These are phyloP conservation scores for Sugiyamaella sp. DNA, from an alignment of 1,139 yeast species.

Conservation along the genomic window DNA sequence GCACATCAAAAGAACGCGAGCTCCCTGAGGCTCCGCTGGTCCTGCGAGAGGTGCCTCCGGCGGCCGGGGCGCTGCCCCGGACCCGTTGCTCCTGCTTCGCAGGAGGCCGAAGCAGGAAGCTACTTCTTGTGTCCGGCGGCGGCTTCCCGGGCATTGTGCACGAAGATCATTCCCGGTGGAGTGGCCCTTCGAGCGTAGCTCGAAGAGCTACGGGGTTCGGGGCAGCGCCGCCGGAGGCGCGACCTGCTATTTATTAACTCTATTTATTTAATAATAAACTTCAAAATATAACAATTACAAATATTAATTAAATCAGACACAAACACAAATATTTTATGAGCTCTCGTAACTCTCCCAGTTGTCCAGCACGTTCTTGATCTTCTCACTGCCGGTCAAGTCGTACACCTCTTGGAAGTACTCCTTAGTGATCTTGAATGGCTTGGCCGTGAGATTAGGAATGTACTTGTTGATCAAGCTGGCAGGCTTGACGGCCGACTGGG, in stretches of 20 bases:
- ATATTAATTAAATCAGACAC: conserved; percentile 14
- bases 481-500: conserved; percentile 93
- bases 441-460: conserved; percentile 98
- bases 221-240: too few species aligned
- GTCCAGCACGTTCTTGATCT: conserved; percentile 85
- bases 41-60: neutral
- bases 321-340: conserved; percentile 28
- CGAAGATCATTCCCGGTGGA: too few species aligned
- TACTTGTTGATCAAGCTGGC: conserved; percentile 91
- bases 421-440: conserved; percentile 92
- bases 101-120: too few species aligned
- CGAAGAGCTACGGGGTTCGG: too few species aligned
- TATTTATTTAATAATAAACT: conserved; percentile 11
- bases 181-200: too few species aligned
- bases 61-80: neutral
- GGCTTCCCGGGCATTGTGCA: too few species aligned
- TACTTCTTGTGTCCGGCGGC: too few species aligned
- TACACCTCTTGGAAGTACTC: conserved; percentile 97
- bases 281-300: conserved; percentile 15
- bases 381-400: conserved; percentile 85
- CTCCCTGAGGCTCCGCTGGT: too few species aligned
- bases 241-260: conserved; percentile 16
- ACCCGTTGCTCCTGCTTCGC: conserved; percentile 10
- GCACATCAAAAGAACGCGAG: conserved; percentile 31
- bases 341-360: conserved; percentile 86